phyloP scores from a whole-genome alignment of 2,329 filamentous ascomycete genomes.

The Fusarium devonianum region DNA sequence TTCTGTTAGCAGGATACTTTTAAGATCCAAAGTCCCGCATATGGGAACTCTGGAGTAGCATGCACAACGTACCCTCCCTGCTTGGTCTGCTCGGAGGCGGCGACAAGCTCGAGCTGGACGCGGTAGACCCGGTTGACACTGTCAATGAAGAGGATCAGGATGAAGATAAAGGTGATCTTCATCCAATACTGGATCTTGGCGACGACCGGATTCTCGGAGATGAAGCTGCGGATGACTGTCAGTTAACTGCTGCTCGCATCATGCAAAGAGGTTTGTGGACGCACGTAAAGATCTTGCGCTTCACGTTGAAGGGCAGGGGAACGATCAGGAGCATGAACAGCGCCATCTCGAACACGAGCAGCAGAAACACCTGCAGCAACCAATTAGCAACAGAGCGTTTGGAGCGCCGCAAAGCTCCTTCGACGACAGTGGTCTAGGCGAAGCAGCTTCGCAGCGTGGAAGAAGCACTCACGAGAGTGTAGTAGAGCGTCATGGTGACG shows the following conservation, averaged over 20 bases:
- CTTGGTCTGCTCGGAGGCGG: constrained; percentile 66
- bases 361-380: constrained; percentile 75
- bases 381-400: constrained; percentile 15
- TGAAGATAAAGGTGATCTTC: constrained; percentile 99
- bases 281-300: constrained; percentile 82
- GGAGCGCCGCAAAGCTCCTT: neutral
- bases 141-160: constrained; percentile 96
- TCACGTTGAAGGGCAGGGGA: constrained; percentile 85
- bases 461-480: constrained; percentile 56
- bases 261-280: constrained; percentile 38
- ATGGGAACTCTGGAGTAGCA: neutral
- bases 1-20: constrained; percentile 15
- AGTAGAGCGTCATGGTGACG: constrained; percentile 65
- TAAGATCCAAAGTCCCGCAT: constrained; percentile 16
- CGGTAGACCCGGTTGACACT: constrained; percentile 96
- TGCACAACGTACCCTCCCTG: constrained; percentile 55
- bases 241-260: constrained; percentile 1
- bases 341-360: constrained; percentile 83
- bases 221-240: constrained; percentile 72
- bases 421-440: neutral
- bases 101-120: constrained; percentile 86
- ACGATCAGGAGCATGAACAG: constrained; percentile 82
- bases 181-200: constrained; percentile 97
- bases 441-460: neutral
- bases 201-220: constrained; percentile 83